phyloP scores from a whole-genome alignment of 352 stramenopile genomes.

The Phytophthora sansomeana region DNA sequence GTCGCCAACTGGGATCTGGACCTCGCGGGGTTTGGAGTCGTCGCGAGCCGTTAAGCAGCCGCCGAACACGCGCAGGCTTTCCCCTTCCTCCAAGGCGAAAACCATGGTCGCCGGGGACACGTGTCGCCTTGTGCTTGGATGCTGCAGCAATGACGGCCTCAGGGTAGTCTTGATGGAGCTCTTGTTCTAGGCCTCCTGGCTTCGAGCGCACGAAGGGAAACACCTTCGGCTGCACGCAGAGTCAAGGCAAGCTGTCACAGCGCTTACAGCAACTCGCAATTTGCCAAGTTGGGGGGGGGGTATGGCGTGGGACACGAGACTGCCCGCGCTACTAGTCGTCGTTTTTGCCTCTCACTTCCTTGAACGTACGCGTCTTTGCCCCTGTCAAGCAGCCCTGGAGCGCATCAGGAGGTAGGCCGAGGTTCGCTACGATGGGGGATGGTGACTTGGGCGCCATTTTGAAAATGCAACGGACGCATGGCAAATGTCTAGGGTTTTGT shows the following conservation, averaged over 20 bases:
- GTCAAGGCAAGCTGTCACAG: not conserved
- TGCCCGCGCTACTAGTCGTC: constrained; percentile 1
- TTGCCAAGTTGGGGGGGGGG: not conserved
- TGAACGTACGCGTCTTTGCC: not conserved
- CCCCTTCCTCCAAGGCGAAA: not conserved
- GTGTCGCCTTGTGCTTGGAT: not conserved
- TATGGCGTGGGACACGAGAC: not conserved
- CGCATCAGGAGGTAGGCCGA: not conserved
- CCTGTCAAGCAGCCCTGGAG: not conserved
- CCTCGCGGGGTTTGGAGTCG: not conserved
- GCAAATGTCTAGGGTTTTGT: too few relatives aligned
- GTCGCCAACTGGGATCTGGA: constrained; percentile 4
- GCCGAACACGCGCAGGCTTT: too few relatives aligned
- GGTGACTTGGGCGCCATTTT: not conserved
- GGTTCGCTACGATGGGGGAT: not conserved
- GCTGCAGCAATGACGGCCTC: not conserved
- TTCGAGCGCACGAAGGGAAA: constrained; percentile 2
- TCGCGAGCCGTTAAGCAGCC: not conserved
- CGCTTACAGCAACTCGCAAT: not conserved
- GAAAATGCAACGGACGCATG: constrained; percentile 2
- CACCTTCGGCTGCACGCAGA: not conserved
- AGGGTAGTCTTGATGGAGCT: not conserved
- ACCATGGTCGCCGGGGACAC: not conserved
- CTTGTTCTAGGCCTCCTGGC: constrained; percentile 1
- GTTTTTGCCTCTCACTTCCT: not conserved